A percentile compares a stretch with the other conserved stretches of the same genome.
These are phyloP conservation scores for Elongisporangium senticosum DNA, from an alignment of 352 stramenopile genomes.

Conservation along the genomic window DNA sequence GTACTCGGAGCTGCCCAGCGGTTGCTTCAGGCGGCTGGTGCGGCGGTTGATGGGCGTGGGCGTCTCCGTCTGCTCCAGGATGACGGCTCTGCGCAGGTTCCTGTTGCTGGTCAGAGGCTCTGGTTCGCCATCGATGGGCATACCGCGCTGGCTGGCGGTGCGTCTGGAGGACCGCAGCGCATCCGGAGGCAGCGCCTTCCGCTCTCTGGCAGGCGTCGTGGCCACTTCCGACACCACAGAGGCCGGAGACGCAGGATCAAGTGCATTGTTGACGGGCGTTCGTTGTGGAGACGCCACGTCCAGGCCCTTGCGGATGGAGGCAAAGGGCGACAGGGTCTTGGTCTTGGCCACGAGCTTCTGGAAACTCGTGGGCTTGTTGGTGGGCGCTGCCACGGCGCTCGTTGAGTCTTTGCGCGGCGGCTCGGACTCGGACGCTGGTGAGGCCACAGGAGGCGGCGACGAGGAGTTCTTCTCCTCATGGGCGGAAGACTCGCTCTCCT, in stretches of 20 bases:
- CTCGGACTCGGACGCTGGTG: slow-evolving; percentile 14
- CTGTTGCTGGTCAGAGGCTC: slow-evolving; percentile 6
- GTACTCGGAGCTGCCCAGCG: slow-evolving; percentile 32
- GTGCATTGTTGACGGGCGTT: background rate
- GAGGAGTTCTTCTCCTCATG: background rate
- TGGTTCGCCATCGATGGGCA: slow-evolving; percentile 1
- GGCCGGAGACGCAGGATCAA: background rate
- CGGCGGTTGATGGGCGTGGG: slow-evolving; percentile 35
- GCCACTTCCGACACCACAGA: background rate
- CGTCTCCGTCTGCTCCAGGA: background rate
- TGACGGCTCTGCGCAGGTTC: slow-evolving; percentile 1
- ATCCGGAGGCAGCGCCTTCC: background rate
- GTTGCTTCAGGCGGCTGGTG: slow-evolving; percentile 47
- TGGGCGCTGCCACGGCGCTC: slow-evolving; percentile 1
- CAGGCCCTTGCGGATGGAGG: slow-evolving; percentile 1
- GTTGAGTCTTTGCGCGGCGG: background rate
- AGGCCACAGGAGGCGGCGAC: background rate
- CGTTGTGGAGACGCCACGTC: slow-evolving; percentile 10
- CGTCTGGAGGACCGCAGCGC: background rate
- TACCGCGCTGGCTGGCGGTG: background rate
- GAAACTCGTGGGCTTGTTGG: slow-evolving; percentile 45
- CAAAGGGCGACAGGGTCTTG: slow-evolving; percentile 57
- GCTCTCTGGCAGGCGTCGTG: background rate
- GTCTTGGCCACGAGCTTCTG: slow-evolving; percentile 66
- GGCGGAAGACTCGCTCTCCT: background rate